phyloP scores from a whole-genome alignment of 345 rosid species.

The Eutrema yunnanense region DNA sequence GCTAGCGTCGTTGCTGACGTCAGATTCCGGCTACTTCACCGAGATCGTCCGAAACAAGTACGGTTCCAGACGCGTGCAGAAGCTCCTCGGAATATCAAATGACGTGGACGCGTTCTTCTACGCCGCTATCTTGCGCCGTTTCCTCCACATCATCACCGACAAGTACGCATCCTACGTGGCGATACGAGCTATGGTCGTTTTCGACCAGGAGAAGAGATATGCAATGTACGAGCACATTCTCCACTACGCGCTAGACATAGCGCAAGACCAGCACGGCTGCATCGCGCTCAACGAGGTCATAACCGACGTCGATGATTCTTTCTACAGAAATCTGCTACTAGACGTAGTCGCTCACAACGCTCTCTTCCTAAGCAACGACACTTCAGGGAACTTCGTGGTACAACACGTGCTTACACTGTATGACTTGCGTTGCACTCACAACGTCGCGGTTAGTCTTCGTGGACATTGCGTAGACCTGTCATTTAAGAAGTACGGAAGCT shows the following conservation, averaged over 20 bases:
- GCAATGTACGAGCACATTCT: not conserved
- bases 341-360: not conserved
- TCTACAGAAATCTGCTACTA: not conserved
- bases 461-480: not conserved
- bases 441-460: not conserved
- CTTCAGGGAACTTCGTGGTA: slow-evolving; percentile 12
- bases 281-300: not conserved
- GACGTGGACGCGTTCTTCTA: not conserved
- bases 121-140: not conserved
- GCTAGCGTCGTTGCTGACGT: not conserved
- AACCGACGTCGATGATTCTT: not conserved
- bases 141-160: slow-evolving; percentile 4
- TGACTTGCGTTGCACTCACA: not conserved
- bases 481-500: not conserved
- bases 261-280: not conserved
- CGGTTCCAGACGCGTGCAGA: slow-evolving; percentile 10
- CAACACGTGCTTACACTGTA: slow-evolving; percentile 3
- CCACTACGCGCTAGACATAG: slow-evolving; percentile 1
- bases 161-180: slow-evolving; percentile 9
- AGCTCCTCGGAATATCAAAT: slow-evolving; percentile 10
- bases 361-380: slow-evolving; percentile 2
- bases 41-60: not conserved
- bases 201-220: not conserved
- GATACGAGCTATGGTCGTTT: slow-evolving; percentile 16
- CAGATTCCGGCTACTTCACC: slow-evolving; percentile 3